phyloP scores from a whole-genome alignment of 2,329 filamentous ascomycete species.

The Myotisia sp. region DNA sequence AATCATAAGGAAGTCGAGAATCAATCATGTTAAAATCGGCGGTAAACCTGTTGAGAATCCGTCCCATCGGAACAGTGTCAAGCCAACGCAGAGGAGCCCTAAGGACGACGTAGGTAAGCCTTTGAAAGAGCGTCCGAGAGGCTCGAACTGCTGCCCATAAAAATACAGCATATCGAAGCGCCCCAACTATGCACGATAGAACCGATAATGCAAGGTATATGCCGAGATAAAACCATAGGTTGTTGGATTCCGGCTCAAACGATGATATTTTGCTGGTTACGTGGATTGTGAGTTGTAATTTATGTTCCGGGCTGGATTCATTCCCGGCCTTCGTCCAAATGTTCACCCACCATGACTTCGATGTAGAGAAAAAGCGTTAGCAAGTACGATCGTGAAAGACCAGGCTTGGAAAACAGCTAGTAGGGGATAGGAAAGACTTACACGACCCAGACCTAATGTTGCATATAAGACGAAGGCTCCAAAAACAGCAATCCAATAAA shows the following conservation, averaged over 20 bases:
- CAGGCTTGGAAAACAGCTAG: too few species aligned
- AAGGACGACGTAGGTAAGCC: conserved; percentile 52
- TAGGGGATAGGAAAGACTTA: conserved; percentile 18
- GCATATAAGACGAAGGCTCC: conserved; percentile 43
- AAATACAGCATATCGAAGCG: conserved; percentile 48
- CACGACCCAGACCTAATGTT: conserved; percentile 38
- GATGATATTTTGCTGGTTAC: not conserved
- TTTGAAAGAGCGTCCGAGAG: conserved; percentile 53
- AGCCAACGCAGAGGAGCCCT: conserved; percentile 64
- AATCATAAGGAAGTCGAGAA: conserved; percentile 48
- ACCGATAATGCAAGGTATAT: conserved; percentile 52
- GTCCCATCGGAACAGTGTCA: conserved; percentile 63
- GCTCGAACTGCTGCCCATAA: conserved; percentile 53
- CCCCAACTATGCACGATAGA: conserved; percentile 44
- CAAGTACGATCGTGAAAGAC: not conserved
- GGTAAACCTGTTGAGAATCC: conserved; percentile 65
- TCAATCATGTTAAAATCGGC: conserved; percentile 64
- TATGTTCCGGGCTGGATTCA: conserved; percentile 7
- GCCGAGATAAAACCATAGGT: conserved; percentile 49
- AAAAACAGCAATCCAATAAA: conserved; percentile 45
- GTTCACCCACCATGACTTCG: conserved; percentile 35
- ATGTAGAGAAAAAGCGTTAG: not conserved
- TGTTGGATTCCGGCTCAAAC: conserved; percentile 9
- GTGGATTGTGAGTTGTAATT: conserved; percentile 8
- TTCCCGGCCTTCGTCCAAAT: conserved; percentile 30